Base-by-base conservation (phyloP, 306 rosid species). In the Trifolium dubium region DNA sequence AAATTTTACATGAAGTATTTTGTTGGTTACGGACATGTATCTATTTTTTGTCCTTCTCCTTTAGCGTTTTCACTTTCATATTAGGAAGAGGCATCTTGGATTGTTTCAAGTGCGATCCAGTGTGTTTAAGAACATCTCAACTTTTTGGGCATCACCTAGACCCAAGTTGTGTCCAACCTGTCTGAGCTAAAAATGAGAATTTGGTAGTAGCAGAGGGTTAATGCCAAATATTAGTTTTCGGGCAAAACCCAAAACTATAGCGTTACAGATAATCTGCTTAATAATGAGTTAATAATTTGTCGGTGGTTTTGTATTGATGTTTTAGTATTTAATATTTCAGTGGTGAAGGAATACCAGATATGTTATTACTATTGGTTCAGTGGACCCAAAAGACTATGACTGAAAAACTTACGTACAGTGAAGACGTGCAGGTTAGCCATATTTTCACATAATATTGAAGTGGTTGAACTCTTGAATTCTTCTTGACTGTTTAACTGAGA, bases 301-400 rank as follows among this genome's bases (percentile, higher is more conserved):
- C 31, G 56, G 29, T 29, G 64, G 5, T 30, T 64, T 40, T 51
- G 55, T 67, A 56, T 62, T 89, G 71, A 85, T 79, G 28, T 65
- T 82, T 69, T 62, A 10, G 39, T 72, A 59, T 69, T 83, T 53
- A 49, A 74, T 82, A 37, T 79, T 76, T 58, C 84, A 94, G 97
- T 50, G 99, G 99, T 31, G 99, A 94, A 84, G 99, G 97, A 44
- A 83, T 89, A 76, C 98, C 96, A 2, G 97, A 93, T 79, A 4
- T 93, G 86, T 77, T 93, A 51, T 83, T 91, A 43, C 69, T 93
- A 50, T 82, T 91, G 86, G 88, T 93, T 79, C 88, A 91, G 23
- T 89, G 97, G 97, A 82, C 94, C 65, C 96, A 93, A 71, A 93
- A 88, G 80, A 89, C 96, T 71, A 91, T 93, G 98, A 86, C 73